Conservation (phyloP, 2,329 filamentous ascomycete genomes). For the Epichloe elymi region DNA sequence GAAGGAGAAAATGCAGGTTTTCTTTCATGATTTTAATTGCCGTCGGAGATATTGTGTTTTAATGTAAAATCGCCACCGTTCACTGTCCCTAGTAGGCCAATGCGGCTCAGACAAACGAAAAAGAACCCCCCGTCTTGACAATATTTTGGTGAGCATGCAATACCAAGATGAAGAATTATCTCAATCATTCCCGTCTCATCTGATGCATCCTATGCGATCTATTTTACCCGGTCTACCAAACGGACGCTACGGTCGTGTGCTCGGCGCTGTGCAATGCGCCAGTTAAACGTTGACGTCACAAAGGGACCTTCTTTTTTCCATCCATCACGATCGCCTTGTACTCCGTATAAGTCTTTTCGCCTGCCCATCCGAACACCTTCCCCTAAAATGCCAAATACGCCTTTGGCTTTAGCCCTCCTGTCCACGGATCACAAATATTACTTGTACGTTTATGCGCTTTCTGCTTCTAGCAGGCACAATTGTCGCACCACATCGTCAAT, state of each 20-base stretch:
- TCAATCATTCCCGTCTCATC: no score
- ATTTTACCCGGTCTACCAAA: no score
- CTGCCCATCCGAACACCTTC: background rate
- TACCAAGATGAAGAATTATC: no score
- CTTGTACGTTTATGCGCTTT: background rate
- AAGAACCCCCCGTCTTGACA: no score
- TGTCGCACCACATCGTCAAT: background rate
- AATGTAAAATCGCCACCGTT: no score
- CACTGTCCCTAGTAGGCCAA: no score
- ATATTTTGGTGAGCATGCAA: no score
- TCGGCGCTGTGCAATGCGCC: background rate
- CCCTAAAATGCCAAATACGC: background rate
- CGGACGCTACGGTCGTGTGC: background rate
- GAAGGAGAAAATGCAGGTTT: no score
- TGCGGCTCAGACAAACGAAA: no score
- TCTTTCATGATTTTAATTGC: no score
- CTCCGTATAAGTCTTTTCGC: background rate
- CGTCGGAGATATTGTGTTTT: no score
- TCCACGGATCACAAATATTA: background rate
- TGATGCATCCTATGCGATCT: background rate
- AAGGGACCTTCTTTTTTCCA: background rate
- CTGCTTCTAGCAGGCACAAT: background rate
- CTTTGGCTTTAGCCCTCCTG: background rate
- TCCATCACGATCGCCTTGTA: background rate
- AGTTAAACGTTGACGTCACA: slow-evolving; percentile 3